phyloP scores from a whole-genome alignment of 106 monocot genomes.

The Posidonia australis region DNA sequence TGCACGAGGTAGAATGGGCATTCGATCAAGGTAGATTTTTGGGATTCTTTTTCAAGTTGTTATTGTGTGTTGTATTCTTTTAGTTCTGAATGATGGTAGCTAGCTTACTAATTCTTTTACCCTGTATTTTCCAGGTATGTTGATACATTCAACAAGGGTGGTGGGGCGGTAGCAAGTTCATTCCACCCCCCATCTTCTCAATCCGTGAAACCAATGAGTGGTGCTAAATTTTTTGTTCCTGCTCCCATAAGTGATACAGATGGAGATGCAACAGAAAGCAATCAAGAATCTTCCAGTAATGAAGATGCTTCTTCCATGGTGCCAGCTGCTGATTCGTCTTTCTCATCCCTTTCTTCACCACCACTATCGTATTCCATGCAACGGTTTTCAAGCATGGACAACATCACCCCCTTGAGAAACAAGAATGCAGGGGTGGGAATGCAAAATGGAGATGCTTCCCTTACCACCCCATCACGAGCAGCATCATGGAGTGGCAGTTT shows the following conservation, averaged over 20 bases:
- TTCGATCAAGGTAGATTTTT: conserved; percentile 59
- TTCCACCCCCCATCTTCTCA: conserved; percentile 50
- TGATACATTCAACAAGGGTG: conserved; percentile 86
- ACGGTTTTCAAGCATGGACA: conserved; percentile 75
- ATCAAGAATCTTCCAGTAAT: conserved; percentile 8
- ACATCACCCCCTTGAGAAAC: conserved; percentile 29
- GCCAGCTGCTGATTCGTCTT: conserved; percentile 3
- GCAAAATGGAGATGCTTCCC: conserved; percentile 14
- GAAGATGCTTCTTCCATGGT: conserved; percentile 24
- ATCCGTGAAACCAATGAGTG: conserved; percentile 41
- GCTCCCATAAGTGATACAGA: conserved; percentile 29
- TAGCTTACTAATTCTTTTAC: not conserved
- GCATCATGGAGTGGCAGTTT: conserved; percentile 61
- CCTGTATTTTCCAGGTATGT: conserved; percentile 50
- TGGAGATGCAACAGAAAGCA: conserved; percentile 16
- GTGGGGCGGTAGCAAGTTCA: conserved; percentile 21
- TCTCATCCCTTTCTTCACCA: conserved; percentile 20
- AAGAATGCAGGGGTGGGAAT: conserved; percentile 4
- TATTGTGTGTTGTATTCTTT: not conserved
- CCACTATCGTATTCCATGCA: conserved; percentile 31
- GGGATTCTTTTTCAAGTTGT: not conserved
- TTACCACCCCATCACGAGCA: conserved; percentile 28
- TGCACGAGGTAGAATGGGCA: conserved; percentile 58
- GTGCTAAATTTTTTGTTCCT: conserved; percentile 74
- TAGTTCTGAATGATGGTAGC: not conserved